These are phyloP conservation scores for Miscanthus sacchariflorus DNA, from an alignment of 202 grass and related monocot genomes.

Conservation along the genomic window DNA sequence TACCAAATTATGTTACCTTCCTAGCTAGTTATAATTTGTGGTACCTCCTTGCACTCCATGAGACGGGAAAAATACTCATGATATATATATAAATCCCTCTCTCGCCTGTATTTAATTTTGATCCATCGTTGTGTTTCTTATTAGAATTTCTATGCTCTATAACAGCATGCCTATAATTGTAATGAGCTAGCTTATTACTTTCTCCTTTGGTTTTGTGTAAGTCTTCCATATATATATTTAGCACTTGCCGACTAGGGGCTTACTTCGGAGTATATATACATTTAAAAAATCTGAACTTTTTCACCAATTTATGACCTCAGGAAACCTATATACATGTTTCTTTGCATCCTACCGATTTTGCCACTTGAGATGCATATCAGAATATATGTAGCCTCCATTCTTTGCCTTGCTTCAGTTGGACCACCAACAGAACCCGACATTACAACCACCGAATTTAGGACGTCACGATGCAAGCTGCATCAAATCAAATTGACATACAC, in stretches of 20 bases:
- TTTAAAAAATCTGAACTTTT: not conserved
- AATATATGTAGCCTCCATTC: slow-evolving; percentile 41
- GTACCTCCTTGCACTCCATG: not conserved
- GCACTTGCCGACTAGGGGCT: not conserved
- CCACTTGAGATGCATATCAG: slow-evolving; percentile 44
- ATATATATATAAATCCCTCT: not conserved
- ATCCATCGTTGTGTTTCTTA: not conserved
- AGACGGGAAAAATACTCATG: not conserved
- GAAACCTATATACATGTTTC: slow-evolving; percentile 20
- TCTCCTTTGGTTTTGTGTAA: not conserved
- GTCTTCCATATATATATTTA: slow-evolving; percentile 13
- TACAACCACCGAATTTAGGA: slow-evolving; percentile 53
- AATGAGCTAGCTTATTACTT: not conserved
- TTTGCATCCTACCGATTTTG: not conserved
- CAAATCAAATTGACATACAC: slow-evolving; percentile 30
- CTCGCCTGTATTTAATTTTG: not conserved
- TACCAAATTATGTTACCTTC: not conserved
- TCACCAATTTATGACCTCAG: slow-evolving; percentile 37
- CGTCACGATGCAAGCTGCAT: slow-evolving; percentile 46
- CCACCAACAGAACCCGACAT: slow-evolving; percentile 45
- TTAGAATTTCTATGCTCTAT: not conserved
- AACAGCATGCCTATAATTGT: not conserved
- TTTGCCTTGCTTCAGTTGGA: slow-evolving; percentile 42
- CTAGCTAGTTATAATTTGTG: not conserved
- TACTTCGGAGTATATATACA: not conserved